Conservation (phyloP, 176 grass and related monocot genomes). For the Lolium multiflorum region DNA sequence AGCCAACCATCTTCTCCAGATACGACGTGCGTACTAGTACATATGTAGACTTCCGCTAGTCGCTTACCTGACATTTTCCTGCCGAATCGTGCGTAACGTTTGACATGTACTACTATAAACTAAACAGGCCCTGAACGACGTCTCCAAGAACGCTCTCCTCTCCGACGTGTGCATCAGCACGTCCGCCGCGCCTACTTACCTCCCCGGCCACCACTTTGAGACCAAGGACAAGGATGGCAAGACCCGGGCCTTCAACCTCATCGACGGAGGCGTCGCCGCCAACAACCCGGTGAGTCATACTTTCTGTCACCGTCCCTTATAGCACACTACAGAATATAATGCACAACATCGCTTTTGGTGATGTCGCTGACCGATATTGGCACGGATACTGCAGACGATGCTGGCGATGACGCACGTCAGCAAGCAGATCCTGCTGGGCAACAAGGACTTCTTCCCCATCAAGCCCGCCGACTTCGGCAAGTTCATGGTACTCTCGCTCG, state of each 20-base stretch:
- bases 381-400: neutral
- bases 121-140: slow-evolving; percentile 31
- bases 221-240: slow-evolving; percentile 52
- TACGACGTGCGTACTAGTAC: neutral
- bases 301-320: neutral
- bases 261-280: slow-evolving; percentile 68
- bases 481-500: neutral
- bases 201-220: slow-evolving; percentile 56
- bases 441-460: no score
- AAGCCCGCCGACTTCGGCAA: neutral
- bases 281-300: slow-evolving; percentile 62
- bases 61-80: no score
- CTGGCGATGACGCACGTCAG: no score
- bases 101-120: neutral
- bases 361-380: neutral
- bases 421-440: no score
- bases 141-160: slow-evolving; percentile 51
- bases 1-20: neutral
- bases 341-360: no score
- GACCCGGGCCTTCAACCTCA: slow-evolving; percentile 58
- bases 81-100: neutral
- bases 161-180: slow-evolving; percentile 73
- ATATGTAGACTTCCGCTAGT: no score
- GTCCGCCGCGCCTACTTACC: slow-evolving; percentile 53
- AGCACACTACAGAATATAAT: no score